Percentiles rank a stretch among this genome's conserved stretches.
Evolutionary conservation across 805 yeast species (phyloP).

Genomic region (Starmerella powellii): DNA sequence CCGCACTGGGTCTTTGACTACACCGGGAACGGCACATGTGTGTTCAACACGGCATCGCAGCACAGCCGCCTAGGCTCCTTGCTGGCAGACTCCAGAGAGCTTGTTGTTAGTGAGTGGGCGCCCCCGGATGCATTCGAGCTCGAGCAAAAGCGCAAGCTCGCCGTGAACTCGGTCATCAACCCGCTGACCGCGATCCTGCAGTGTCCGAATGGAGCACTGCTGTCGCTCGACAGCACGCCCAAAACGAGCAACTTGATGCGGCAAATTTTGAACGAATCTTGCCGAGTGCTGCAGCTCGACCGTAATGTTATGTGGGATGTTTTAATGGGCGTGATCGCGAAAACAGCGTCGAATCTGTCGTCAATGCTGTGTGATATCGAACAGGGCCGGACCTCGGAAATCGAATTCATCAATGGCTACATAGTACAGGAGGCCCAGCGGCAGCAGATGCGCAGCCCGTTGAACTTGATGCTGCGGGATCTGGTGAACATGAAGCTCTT

Average conservation of each 20-base stretch:
- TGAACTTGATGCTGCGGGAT: conserved; percentile 36
- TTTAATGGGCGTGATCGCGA: conserved; percentile 33
- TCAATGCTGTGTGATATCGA: conserved; percentile 62
- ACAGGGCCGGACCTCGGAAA: conserved; percentile 51
- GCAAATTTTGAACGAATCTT: conserved; percentile 37
- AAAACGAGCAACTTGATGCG: conserved; percentile 29
- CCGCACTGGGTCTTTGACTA: conserved; percentile 41
- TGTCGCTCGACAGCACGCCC: conserved; percentile 27
- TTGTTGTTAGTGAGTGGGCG: conserved; percentile 16
- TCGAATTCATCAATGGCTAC: conserved; percentile 75
- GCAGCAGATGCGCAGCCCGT: conserved; percentile 34
- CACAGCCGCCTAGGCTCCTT: not conserved
- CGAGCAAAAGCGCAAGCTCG: conserved; percentile 62
- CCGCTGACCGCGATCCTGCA: conserved; percentile 69
- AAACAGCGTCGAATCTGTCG: conserved; percentile 48
- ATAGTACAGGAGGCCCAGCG: conserved; percentile 44
- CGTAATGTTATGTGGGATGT: conserved; percentile 29
- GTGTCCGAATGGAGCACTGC: conserved; percentile 65
- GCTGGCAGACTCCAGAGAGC: conserved; percentile 1
- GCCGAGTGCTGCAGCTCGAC: conserved; percentile 28
- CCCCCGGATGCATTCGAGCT: conserved; percentile 38
- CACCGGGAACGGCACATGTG: conserved; percentile 49
- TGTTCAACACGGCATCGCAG: not conserved
- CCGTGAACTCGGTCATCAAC: conserved; percentile 73
- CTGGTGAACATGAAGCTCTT: conserved; percentile 33